Evolutionary conservation across 2,329 filamentous ascomycete genomes (phyloP).

Genomic region (Calonectria pteridis): DNA sequence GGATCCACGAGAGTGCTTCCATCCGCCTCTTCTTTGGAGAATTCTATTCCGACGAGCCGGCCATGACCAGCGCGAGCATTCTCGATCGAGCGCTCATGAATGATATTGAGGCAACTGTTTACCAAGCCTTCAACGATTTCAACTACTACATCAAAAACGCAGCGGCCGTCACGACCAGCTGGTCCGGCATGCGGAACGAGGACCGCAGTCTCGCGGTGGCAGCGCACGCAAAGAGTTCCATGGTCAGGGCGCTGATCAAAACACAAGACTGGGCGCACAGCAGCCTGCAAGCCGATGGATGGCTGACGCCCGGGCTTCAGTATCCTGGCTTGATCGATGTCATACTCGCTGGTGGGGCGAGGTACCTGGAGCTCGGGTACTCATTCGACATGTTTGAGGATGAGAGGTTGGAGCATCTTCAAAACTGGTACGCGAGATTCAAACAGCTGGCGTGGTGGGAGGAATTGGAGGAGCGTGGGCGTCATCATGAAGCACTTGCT

Average conservation of each 20-base stretch:
- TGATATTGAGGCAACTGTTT: neutral
- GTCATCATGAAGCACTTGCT: neutral
- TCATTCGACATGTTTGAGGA: conserved; percentile 1
- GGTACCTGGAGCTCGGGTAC: neutral
- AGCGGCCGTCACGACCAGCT: neutral
- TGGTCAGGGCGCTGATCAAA: neutral
- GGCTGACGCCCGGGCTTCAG: neutral
- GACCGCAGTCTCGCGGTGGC: neutral
- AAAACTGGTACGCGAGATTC: neutral
- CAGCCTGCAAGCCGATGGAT: neutral
- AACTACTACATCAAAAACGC: conserved; percentile 6
- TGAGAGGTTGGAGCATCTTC: neutral
- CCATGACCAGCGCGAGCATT: neutral
- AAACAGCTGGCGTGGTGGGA: neutral
- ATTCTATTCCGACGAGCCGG: neutral
- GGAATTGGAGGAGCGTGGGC: neutral
- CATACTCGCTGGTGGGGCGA: neutral
- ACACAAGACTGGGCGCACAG: neutral
- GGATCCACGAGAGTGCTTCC: neutral
- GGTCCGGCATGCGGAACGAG: neutral
- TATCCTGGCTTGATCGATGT: neutral
- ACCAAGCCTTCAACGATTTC: neutral
- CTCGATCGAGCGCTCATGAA: neutral
- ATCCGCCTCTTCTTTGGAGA: neutral
- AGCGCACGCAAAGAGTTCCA: neutral